phyloP scores from a whole-genome alignment of 1,139 yeast species.

The Lodderomyces oxycetoniae region DNA sequence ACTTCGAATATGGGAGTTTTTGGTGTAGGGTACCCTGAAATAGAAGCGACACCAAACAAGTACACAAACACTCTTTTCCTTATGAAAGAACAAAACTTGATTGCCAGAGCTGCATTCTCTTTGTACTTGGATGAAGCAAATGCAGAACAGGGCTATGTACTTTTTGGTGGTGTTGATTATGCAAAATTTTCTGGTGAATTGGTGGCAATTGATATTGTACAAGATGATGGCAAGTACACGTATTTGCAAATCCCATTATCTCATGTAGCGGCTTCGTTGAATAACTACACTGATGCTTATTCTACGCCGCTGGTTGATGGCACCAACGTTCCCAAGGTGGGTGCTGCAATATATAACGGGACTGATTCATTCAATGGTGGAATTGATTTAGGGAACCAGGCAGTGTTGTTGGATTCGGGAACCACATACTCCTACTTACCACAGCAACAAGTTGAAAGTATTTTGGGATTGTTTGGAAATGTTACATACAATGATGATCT shows the following conservation, averaged over 20 bases:
- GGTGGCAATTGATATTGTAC: slow-evolving; percentile 19
- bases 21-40: slow-evolving; percentile 38
- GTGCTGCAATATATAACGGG: slow-evolving; percentile 11
- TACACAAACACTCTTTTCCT: slow-evolving; percentile 46
- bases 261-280: slow-evolving; percentile 15
- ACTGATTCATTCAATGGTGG: slow-evolving; percentile 14
- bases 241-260: slow-evolving; percentile 14
- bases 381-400: slow-evolving; percentile 8
- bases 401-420: slow-evolving; percentile 38
- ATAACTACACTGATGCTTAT: slow-evolving; percentile 7
- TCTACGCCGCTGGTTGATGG: slow-evolving; percentile 5
- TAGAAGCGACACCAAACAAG: slow-evolving; percentile 15
- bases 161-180: slow-evolving; percentile 57
- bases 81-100: slow-evolving; percentile 47
- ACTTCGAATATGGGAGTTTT: slow-evolving; percentile 43
- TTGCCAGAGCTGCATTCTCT: slow-evolving; percentile 47
- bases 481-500: slow-evolving; percentile 17
- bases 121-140: slow-evolving; percentile 44
- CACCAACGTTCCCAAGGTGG: slow-evolving; percentile 11
- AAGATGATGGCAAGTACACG: slow-evolving; percentile 14
- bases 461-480: slow-evolving; percentile 17
- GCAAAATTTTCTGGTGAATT: slow-evolving; percentile 48
- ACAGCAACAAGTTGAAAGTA: slow-evolving; percentile 14
- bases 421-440: slow-evolving; percentile 33
- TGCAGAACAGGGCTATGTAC: slow-evolving; percentile 42